These are phyloP conservation scores for Penicillium chermesinum DNA, from an alignment of 495 filamentous ascomycete species.

Conservation along the genomic window DNA sequence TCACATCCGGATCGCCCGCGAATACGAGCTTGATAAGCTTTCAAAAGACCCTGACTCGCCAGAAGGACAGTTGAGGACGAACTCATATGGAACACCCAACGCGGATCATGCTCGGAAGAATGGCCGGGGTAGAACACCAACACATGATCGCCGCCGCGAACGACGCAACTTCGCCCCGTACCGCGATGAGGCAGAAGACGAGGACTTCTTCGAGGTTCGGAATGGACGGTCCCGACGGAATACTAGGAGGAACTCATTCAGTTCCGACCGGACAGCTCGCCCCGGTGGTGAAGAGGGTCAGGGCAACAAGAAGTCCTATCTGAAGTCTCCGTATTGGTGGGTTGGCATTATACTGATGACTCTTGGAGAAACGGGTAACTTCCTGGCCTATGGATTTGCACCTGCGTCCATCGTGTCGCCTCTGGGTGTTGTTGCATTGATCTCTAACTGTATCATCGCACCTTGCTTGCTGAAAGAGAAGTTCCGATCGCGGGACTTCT, in stretches of 20 bases:
- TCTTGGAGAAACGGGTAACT: slow-evolving; percentile 92
- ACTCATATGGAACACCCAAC: slow-evolving; percentile 33
- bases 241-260: slow-evolving; percentile 26
- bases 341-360: slow-evolving; percentile 83
- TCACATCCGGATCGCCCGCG: slow-evolving; percentile 69
- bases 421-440: slow-evolving; percentile 86
- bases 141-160: slow-evolving; percentile 5
- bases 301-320: slow-evolving; percentile 57
- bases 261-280: slow-evolving; percentile 38
- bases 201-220: slow-evolving; percentile 4
- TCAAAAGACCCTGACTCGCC: slow-evolving; percentile 32
- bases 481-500: slow-evolving; percentile 79
- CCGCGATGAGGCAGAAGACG: slow-evolving; percentile 21
- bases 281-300: slow-evolving; percentile 27
- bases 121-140: slow-evolving; percentile 5
- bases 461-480: slow-evolving; percentile 86
- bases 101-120: not conserved
- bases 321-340: slow-evolving; percentile 96
- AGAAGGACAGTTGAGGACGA: slow-evolving; percentile 13
- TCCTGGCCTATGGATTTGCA: slow-evolving; percentile 97
- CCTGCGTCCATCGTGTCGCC: slow-evolving; percentile 97
- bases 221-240: slow-evolving; percentile 17
- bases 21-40: slow-evolving; percentile 51
- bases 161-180: slow-evolving; percentile 20
- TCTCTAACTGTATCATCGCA: slow-evolving; percentile 95